Evolutionary conservation across 495 filamentous ascomycete genomes (phyloP), one percentile per base, ranked within the genome.

Genomic region (Hypoxylon trugodes): DNA sequence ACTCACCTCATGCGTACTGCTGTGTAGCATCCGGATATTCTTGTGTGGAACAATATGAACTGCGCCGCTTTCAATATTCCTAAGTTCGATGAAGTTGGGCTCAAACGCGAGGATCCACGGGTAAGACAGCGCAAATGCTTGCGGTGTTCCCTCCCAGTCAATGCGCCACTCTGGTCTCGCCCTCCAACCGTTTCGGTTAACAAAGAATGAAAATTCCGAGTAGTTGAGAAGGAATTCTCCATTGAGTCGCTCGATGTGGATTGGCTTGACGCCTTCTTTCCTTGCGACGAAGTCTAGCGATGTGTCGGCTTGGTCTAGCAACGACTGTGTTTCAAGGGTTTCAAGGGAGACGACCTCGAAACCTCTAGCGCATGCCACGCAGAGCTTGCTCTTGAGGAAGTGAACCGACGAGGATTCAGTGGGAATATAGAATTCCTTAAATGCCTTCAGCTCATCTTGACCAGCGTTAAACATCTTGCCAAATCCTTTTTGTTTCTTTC

Each of bases 391-490:
- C 61, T 93, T 92, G 60, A 99, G 82, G 84, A 97, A 99, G 73
- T 99, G 96, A 19, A 99, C 93, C 42, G 93, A 97, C 2, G 89
- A 92, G 5, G 93, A 94, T 77, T 99, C 96, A 4, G 92, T 91
- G 6, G 96, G 96, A 64, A 99, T 97, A 76, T 98, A 98, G 71
- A 97, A 97, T 80, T 99, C 96, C 84, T 98, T 97, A 83, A 95
- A 97, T 12, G 93, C 91, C 72, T 92, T 96, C 49, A 99, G 81
- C 43, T 95, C 90, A 66, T 99, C 96, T 70, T 96, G 92, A 9
- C 92, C 90, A 58, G 90, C 87, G 71, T 91, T 90, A 79, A 98
- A 93, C 88, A 99, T 93, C 80, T 93, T 96, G 61, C 90, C 87
- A 42, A 98, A 87, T 16, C 95, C 93, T 45, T 91, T 92, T 65